Percentiles rank a stretch among this genome's conserved stretches.
Conservation (phyloP, 192 early-diverging fungal genomes). For the Coemansia erecta region DNA sequence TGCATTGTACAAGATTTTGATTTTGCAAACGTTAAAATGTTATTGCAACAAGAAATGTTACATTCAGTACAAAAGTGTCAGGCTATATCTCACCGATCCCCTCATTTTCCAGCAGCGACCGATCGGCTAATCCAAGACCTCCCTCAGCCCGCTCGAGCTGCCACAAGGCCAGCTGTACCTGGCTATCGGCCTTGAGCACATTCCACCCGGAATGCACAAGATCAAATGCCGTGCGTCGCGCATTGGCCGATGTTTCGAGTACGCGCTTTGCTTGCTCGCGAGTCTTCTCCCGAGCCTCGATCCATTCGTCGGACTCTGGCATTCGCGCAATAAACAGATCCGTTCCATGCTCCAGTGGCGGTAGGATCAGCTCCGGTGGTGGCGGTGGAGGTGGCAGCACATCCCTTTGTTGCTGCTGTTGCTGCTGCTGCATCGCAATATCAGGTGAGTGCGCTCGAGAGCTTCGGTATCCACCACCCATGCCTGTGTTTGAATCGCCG, state of each 20-base stretch:
- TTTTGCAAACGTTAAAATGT: too few relatives aligned
- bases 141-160: conserved; percentile 51
- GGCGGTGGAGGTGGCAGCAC: conserved; percentile 1
- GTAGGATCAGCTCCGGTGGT: conserved; percentile 14
- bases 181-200: conserved; percentile 36
- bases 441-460: conserved; percentile 36
- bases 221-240: conserved; percentile 39
- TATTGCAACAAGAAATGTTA: too few relatives aligned
- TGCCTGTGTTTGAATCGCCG: too few relatives aligned
- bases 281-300: conserved; percentile 25
- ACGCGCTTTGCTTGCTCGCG: conserved; percentile 35
- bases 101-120: conserved; percentile 16
- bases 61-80: background rate
- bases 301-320: conserved; percentile 30
- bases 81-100: background rate
- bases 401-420: background rate
- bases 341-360: conserved; percentile 18
- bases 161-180: conserved; percentile 40
- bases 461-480: background rate
- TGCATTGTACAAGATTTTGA: too few relatives aligned
- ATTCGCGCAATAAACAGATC: conserved; percentile 38
- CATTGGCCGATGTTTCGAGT: conserved; percentile 21
- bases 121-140: conserved; percentile 24
- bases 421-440: background rate
- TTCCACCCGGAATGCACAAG: conserved; percentile 32